These are phyloP conservation scores for Pseudophaeomoniella oleicola DNA, from an alignment of 2,329 filamentous ascomycete species.

Conservation along the genomic window DNA sequence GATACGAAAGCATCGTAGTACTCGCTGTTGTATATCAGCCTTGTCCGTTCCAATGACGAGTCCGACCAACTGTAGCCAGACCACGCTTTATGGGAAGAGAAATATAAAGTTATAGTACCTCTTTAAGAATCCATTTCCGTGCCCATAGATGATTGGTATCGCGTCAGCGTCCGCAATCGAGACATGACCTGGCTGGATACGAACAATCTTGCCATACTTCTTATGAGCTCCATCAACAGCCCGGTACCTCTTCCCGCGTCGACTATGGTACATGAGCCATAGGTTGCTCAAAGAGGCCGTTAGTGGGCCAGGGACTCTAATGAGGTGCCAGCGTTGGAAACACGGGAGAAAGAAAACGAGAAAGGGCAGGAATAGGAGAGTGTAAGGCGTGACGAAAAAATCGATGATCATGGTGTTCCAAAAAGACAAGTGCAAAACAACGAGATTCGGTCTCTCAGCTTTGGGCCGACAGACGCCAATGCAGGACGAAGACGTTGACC, in stretches of 20 bases:
- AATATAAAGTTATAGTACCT: constrained; percentile 27
- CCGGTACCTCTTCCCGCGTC: constrained; percentile 50
- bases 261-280: constrained; percentile 58
- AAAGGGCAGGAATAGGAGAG: constrained; percentile 33
- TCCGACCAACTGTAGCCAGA: background rate
- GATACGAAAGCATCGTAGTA: constrained; percentile 90
- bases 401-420: constrained; percentile 2
- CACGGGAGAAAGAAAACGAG: constrained; percentile 45
- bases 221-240: constrained; percentile 60
- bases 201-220: constrained; percentile 62
- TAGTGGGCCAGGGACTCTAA: constrained; percentile 35
- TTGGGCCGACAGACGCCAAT: no score
- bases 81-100: background rate
- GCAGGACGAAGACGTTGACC: no score
- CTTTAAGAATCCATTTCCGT: constrained; percentile 63
- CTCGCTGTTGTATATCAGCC: constrained; percentile 40
- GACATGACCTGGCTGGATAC: constrained; percentile 73
- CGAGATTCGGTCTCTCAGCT: no score
- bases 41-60: background rate
- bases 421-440: no score
- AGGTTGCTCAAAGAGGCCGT: constrained; percentile 56
- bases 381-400: constrained; percentile 17
- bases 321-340: constrained; percentile 38
- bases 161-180: constrained; percentile 69
- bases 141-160: constrained; percentile 63